These are phyloP conservation scores for Cynara cardunculus DNA, from an alignment of 129 eudicot genomes.

Conservation along the genomic window DNA sequence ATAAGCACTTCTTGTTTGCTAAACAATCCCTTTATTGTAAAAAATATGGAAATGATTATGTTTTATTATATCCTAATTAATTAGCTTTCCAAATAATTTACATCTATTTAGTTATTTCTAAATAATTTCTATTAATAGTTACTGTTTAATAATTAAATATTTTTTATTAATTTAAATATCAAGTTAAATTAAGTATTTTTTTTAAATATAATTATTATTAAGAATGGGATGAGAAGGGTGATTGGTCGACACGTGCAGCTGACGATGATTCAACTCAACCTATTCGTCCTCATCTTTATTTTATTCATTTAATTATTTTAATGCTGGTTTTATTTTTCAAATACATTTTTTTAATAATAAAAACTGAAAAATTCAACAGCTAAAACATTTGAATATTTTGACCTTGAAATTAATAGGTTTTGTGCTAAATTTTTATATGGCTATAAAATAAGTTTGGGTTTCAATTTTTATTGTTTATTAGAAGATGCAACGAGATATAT, in stretches of 20 bases:
- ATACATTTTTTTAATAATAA: too few species aligned
- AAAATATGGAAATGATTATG: not conserved
- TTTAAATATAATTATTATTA: not conserved
- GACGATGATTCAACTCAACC: conserved; percentile 24
- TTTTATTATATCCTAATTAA: not conserved
- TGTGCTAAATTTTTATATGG: too few species aligned
- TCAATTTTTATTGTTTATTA: too few species aligned
- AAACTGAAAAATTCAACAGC: too few species aligned
- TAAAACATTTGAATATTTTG: not conserved
- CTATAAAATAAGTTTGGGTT: too few species aligned
- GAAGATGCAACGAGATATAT: too few species aligned
- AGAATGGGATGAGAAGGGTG: not conserved
- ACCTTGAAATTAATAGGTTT: not conserved
- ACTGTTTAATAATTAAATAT: too few species aligned
- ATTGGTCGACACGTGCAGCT: conserved; percentile 18
- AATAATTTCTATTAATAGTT: too few species aligned
- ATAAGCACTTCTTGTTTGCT: too few species aligned
- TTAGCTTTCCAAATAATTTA: not conserved
- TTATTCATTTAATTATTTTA: not conserved
- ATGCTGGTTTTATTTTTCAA: too few species aligned
- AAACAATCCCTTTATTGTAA: too few species aligned
- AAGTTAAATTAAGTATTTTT: not conserved
- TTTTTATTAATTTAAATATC: not conserved
- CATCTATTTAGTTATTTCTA: not conserved
- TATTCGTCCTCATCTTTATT: conserved; percentile 9